These are phyloP conservation scores for Fusarium chuoi DNA, from an alignment of 2,329 filamentous ascomycete species.

Conservation along the genomic window DNA sequence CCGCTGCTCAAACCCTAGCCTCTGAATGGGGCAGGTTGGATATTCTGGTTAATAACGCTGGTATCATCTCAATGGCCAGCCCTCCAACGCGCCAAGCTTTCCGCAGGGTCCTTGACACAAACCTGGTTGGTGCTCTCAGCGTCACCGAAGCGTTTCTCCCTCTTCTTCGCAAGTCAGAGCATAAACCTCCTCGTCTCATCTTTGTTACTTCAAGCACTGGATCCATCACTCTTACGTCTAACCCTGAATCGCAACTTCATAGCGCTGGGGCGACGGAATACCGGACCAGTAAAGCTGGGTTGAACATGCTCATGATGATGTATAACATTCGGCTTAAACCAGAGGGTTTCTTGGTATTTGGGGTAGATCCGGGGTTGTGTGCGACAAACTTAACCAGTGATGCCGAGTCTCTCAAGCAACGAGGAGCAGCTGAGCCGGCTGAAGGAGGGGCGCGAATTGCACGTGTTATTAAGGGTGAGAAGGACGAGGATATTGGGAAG, in stretches of 20 bases:
- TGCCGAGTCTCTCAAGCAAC: background rate
- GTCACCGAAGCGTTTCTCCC: background rate
- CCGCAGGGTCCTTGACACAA: background rate
- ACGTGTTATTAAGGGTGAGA: background rate
- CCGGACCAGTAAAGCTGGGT: conserved; percentile 5
- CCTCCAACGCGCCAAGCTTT: conserved; percentile 8
- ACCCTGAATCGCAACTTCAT: background rate
- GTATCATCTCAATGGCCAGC: background rate
- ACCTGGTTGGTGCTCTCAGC: conserved; percentile 5
- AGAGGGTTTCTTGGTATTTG: conserved; percentile 7
- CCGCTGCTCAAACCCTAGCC: background rate
- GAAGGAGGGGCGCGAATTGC: conserved; percentile 4
- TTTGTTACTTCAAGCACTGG: conserved; percentile 16
- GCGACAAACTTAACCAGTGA: conserved; percentile 6
- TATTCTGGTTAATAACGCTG: conserved; percentile 13
- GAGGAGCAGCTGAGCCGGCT: background rate
- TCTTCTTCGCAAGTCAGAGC: conserved; percentile 3
- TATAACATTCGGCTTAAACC: background rate
- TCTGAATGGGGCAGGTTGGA: conserved; percentile 20
- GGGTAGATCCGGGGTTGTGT: conserved; percentile 6
- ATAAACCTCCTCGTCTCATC: background rate
- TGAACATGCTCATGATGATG: conserved; percentile 17
- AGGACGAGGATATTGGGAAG: background rate
- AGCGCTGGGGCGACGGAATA: background rate
- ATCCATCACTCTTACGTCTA: background rate